Conservation (phyloP, 225 moss, liverwort and hornwort species). For the Antitrichia curtipendula region DNA sequence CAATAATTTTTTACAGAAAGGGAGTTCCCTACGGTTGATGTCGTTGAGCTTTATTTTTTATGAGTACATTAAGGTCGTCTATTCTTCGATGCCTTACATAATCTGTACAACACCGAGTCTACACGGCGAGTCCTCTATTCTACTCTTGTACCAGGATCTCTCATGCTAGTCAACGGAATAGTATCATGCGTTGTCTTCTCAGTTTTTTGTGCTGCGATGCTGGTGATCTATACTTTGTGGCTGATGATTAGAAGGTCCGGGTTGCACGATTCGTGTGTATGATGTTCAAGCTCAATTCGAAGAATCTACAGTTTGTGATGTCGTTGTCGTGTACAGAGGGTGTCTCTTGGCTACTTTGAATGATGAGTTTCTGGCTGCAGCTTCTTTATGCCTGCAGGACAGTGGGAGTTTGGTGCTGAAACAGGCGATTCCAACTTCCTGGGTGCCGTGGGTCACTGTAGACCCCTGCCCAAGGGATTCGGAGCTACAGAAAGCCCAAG, state of each 20-base stretch:
- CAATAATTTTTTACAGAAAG: neutral
- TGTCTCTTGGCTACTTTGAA: neutral
- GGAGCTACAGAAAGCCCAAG: neutral
- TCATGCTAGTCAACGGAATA: neutral
- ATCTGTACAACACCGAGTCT: neutral
- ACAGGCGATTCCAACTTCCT: slow-evolving; percentile 18
- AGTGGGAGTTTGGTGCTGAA: slow-evolving; percentile 40
- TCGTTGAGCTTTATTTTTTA: neutral
- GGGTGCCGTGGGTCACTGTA: slow-evolving; percentile 87
- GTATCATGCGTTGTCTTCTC: neutral
- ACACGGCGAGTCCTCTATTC: neutral
- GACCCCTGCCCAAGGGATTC: slow-evolving; percentile 42
- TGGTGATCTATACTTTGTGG: neutral
- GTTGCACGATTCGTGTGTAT: neutral
- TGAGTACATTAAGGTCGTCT: neutral
- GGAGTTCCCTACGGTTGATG: neutral
- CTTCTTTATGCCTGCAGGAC: slow-evolving; percentile 28
- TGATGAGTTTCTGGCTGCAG: slow-evolving; percentile 40
- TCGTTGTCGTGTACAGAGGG: neutral
- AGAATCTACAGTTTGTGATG: neutral
- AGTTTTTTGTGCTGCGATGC: neutral
- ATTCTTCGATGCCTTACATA: neutral
- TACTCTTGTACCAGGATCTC: neutral
- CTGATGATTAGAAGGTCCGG: neutral
- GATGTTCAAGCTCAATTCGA: neutral